phyloP scores from a whole-genome alignment of 208 protist genomes.

The Leishmania gerbilli region DNA sequence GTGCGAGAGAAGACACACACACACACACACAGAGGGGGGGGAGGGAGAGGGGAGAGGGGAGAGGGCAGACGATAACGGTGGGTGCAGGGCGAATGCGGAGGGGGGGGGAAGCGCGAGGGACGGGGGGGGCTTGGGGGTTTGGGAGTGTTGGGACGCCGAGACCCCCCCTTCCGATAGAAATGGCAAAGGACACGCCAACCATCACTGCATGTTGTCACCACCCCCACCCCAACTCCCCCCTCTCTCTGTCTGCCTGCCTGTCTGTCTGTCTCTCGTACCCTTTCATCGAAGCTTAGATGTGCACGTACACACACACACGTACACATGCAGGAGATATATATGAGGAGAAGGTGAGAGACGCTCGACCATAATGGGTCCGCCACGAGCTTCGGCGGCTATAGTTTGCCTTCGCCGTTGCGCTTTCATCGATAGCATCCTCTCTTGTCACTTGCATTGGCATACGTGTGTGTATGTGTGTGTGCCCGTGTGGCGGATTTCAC shows the following conservation, averaged over 20 bases:
- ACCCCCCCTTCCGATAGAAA: not conserved
- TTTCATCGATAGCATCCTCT: no score
- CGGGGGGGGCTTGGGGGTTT: not conserved
- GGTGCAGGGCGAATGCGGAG: not conserved
- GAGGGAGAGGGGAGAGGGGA: not conserved
- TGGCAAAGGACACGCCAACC: not conserved
- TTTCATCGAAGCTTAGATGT: not conserved
- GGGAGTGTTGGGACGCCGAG: not conserved
- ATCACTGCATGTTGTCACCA: not conserved
- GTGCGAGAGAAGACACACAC: not conserved
- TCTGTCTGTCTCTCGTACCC: not conserved
- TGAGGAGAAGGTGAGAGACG: not conserved
- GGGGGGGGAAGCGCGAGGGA: not conserved
- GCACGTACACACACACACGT: not conserved
- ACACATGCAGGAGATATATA: not conserved
- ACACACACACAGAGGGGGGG: not conserved
- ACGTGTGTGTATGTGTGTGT: not conserved
- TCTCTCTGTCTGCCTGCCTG: no score
- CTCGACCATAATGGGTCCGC: not conserved
- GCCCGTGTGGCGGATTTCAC: no score
- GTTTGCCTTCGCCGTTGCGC: not conserved
- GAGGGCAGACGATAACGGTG: not conserved
- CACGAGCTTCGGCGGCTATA: not conserved
- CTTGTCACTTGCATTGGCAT: not conserved
- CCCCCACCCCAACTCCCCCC: not conserved